Base-by-base conservation (phyloP, 768 basidiomycete species). In the Albatrellus ellisii region DNA sequence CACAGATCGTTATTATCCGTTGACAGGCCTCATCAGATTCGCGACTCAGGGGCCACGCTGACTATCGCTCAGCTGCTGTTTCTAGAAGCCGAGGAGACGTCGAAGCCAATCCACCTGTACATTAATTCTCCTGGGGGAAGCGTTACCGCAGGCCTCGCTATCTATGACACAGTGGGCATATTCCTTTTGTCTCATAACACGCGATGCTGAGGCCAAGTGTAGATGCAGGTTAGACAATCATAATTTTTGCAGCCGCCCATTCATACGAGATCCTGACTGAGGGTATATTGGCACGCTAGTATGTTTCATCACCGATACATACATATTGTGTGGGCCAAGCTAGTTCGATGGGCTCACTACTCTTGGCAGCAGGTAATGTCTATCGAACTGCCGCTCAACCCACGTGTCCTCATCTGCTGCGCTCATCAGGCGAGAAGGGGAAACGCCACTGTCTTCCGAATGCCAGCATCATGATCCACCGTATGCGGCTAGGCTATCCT, bases 381-480 rank as follows among this genome's bases (percentile, higher is more conserved):
- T 15, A 15, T 6, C 17, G 2, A 12, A 3, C 2, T 25, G 22
- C 9, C n/a, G 6, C 9, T 1, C 32, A 34, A 38, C 10, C 36
- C 24, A 34, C 39, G 42, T 54, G n/a, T 6, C 31, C 45, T 43
- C 40, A 39, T 41, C 17, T 52, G 31, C 27, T 17, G 14, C 12
- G 8, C 18, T 5, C 28, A 12, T 9, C 28, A 71, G 73, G 90
- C 26, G 89, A 84, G 64, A 78, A 70, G 50, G 92, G 92, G 26
- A 89, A 92, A 58, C 72, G 94, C 24, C 90, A 90, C 57, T 84
- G 84, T 52, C 71, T 98, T 44, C 89, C 90, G 10, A 86, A 97
- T 57, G 82, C 90, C 15, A 88, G 84, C 56, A 89, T 98, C 55
- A 98, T 98, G 94, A 97, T 98, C 42, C 94, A 98, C 59, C 94